These are phyloP conservation scores for Lecanicillium sp. DNA, from an alignment of 2,329 filamentous ascomycete species.

Conservation along the genomic window DNA sequence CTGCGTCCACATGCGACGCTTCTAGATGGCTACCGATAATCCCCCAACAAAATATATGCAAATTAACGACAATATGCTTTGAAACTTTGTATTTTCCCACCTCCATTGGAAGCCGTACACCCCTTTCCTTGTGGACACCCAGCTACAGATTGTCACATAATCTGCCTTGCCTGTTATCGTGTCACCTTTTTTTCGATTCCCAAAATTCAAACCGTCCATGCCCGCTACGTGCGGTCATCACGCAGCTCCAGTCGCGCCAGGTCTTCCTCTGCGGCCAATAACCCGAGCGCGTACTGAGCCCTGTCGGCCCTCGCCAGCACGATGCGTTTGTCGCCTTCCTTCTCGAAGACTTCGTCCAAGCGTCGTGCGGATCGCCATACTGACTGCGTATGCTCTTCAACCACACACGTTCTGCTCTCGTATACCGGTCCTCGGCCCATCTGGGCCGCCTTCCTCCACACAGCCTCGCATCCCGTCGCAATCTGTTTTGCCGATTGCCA, in stretches of 20 bases:
- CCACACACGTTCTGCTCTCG: conserved; percentile 29
- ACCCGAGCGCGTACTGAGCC: conserved; percentile 69
- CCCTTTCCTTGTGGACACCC: not conserved
- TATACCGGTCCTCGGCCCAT: conserved; percentile 63
- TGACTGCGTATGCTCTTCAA: conserved; percentile 21
- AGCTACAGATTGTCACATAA: not conserved
- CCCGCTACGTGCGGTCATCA: conserved; percentile 22
- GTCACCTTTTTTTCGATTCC: not conserved
- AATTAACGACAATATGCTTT: not conserved
- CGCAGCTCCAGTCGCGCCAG: conserved; percentile 56
- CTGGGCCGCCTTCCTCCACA: conserved; percentile 71
- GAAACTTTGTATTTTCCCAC: not conserved
- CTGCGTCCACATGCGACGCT: not conserved
- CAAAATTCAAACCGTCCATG: not conserved
- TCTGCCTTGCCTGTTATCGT: not conserved
- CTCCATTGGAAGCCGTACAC: not conserved
- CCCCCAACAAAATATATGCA: not conserved
- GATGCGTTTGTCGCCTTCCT: conserved; percentile 38
- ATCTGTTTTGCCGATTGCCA: conserved; percentile 82
- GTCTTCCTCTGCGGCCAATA: conserved; percentile 74
- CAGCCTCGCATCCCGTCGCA: conserved; percentile 74
- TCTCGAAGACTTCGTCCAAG: conserved; percentile 46
- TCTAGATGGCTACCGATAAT: not conserved
- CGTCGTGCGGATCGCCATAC: conserved; percentile 46
- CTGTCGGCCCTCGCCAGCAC: conserved; percentile 57